These are phyloP conservation scores for Naegleria fowleri DNA, from an alignment of 208 protist genomes.

Conservation along the genomic window DNA sequence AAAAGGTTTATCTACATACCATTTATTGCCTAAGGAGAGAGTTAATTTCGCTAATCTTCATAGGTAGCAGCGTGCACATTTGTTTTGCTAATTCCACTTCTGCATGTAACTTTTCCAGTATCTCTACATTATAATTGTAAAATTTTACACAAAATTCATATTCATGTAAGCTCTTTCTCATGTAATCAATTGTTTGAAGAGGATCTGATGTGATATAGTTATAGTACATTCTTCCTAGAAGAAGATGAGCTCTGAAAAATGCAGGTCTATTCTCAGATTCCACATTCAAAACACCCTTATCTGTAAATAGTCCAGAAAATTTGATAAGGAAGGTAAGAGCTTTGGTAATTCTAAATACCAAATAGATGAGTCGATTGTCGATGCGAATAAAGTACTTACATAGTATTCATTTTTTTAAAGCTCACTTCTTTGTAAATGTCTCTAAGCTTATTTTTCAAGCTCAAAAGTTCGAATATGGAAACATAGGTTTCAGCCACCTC, in stretches of 20 bases:
- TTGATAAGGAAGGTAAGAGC: not conserved
- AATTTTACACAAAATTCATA: not conserved
- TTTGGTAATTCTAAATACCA: not conserved
- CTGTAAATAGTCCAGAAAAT: not conserved
- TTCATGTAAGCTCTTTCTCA: not conserved
- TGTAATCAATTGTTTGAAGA: not conserved
- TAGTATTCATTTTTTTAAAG: not conserved
- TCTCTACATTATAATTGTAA: not conserved
- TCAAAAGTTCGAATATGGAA: not conserved
- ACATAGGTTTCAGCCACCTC: not conserved
- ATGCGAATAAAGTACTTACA: not conserved
- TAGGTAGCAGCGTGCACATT: not conserved
- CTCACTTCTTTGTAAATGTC: not conserved
- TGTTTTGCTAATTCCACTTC: not conserved
- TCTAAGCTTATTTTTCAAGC: not conserved
- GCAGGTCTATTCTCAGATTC: not conserved
- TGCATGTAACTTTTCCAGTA: not conserved
- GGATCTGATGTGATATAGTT: not conserved
- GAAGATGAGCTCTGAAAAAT: not conserved
- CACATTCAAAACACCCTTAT: not conserved
- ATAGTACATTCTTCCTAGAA: not conserved
- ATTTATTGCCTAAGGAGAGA: not conserved
- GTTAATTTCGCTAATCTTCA: conserved; percentile 10
- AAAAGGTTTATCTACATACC: not conserved
- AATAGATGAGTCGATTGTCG: too few relatives aligned